phyloP scores from a whole-genome alignment of 768 basidiomycete genomes.

The Xerocomus potaroensis region DNA sequence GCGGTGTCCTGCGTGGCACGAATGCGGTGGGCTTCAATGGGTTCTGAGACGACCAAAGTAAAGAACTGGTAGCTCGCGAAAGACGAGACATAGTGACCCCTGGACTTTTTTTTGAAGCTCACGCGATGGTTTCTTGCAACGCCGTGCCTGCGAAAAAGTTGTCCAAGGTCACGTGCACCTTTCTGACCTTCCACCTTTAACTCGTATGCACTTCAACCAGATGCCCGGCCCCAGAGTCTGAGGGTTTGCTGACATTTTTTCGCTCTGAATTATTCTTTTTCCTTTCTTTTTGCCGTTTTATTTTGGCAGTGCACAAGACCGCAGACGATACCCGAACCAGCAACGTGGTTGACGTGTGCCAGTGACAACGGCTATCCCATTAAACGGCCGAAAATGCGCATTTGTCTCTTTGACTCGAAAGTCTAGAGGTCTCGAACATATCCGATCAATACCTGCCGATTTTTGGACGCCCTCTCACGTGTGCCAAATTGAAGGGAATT shows the following conservation, averaged over 20 bases:
- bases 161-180: slow-evolving; percentile 20
- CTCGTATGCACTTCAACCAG: too few relatives aligned
- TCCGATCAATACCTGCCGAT: background rate
- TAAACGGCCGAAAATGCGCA: background rate
- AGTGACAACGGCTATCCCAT: slow-evolving; percentile 13
- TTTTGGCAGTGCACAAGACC: background rate
- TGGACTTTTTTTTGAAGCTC: slow-evolving; percentile 8
- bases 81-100: slow-evolving; percentile 19
- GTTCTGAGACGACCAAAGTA: slow-evolving; percentile 9
- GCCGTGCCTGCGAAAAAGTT: slow-evolving; percentile 7
- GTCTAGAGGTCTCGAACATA: background rate
- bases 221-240: too few relatives aligned
- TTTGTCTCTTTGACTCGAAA: background rate
- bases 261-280: too few relatives aligned
- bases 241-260: too few relatives aligned
- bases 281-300: background rate
- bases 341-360: slow-evolving; percentile 17
- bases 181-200: too few relatives aligned
- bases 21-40: slow-evolving; percentile 11
- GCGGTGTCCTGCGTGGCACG: slow-evolving; percentile 14
- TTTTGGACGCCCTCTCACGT: background rate
- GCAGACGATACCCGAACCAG: background rate
- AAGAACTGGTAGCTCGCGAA: slow-evolving; percentile 11
- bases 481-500: background rate
- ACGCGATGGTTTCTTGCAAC: slow-evolving; percentile 6